Evolutionary conservation across 192 early-diverging fungal species (phyloP).

Genomic region (Coemansia interrupta): DNA sequence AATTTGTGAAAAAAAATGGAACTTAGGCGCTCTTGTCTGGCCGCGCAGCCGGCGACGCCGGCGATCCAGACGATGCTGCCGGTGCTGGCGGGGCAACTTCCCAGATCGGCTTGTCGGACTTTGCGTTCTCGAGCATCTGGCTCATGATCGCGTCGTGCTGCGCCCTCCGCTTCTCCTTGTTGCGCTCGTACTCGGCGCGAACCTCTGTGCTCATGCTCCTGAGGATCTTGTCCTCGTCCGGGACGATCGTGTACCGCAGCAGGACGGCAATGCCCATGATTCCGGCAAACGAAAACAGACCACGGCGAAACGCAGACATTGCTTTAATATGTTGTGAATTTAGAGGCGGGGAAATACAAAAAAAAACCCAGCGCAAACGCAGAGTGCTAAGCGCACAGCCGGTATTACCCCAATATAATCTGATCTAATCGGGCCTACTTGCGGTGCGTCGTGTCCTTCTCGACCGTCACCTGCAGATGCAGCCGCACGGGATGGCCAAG

Average conservation of each 20-base stretch:
- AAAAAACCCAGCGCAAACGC: too few species aligned
- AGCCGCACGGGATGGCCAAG: constrained; percentile 36
- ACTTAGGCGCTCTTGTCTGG: neutral
- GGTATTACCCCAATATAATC: neutral
- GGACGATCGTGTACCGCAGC: constrained; percentile 49
- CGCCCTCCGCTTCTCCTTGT: constrained; percentile 36
- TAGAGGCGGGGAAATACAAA: neutral
- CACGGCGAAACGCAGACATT: constrained; percentile 9
- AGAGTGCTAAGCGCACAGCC: neutral
- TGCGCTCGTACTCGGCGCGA: constrained; percentile 43
- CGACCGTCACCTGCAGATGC: constrained; percentile 44
- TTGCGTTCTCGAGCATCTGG: constrained; percentile 45
- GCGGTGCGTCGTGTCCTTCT: constrained; percentile 22
- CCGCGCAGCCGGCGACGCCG: neutral
- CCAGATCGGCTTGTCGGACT: constrained; percentile 50
- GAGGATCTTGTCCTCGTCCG: constrained; percentile 41
- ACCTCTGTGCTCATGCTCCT: constrained; percentile 36
- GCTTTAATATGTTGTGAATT: neutral
- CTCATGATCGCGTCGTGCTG: constrained; percentile 47
- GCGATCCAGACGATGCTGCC: neutral
- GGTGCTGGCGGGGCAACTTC: constrained; percentile 7
- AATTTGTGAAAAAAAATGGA: too few species aligned
- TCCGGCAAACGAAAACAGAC: constrained; percentile 20
- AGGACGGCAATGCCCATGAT: constrained; percentile 39
- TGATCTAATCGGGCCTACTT: constrained; percentile 12